Percentiles rank a stretch among this genome's conserved stretches.
phyloP scores from a whole-genome alignment of 257 asterid species.

The Dorcoceras hygrometricum region DNA sequence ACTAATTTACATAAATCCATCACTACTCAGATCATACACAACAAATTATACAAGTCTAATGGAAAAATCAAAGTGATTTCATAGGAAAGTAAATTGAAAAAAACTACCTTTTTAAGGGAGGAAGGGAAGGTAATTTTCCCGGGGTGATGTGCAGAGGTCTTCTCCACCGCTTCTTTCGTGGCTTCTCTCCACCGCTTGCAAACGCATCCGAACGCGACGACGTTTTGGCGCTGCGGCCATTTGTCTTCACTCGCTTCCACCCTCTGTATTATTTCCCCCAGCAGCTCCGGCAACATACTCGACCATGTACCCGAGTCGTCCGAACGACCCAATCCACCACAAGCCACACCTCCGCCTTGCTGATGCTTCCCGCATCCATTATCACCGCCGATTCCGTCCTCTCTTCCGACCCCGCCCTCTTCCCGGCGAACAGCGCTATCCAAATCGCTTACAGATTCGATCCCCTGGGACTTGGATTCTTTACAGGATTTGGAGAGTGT shows the following conservation, averaged over 20 bases:
- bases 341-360: slow-evolving; percentile 29
- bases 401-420: slow-evolving; percentile 8
- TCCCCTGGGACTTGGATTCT: slow-evolving; percentile 34
- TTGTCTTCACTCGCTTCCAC: slow-evolving; percentile 69
- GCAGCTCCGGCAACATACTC: slow-evolving; percentile 74
- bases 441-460: slow-evolving; percentile 9
- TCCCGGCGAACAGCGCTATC: not conserved
- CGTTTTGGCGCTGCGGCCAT: slow-evolving; percentile 86
- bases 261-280: slow-evolving; percentile 67
- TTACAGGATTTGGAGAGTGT: slow-evolving; percentile 54
- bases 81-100: not conserved
- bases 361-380: slow-evolving; percentile 17
- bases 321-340: slow-evolving; percentile 22
- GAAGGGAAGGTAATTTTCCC: slow-evolving; percentile 84
- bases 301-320: slow-evolving; percentile 59
- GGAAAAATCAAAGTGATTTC: not conserved
- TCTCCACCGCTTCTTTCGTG: slow-evolving; percentile 64
- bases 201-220: slow-evolving; percentile 87
- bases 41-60: not conserved
- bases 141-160: slow-evolving; percentile 39
- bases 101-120: slow-evolving; percentile 74
- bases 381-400: slow-evolving; percentile 22
- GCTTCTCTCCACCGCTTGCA: slow-evolving; percentile 89
- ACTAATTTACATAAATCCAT: not conserved
- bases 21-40: not conserved